Evolutionary conservation across 768 basidiomycete species (phyloP), one percentile per base, ranked within the genome.

Genomic region (Suillus discolor): DNA sequence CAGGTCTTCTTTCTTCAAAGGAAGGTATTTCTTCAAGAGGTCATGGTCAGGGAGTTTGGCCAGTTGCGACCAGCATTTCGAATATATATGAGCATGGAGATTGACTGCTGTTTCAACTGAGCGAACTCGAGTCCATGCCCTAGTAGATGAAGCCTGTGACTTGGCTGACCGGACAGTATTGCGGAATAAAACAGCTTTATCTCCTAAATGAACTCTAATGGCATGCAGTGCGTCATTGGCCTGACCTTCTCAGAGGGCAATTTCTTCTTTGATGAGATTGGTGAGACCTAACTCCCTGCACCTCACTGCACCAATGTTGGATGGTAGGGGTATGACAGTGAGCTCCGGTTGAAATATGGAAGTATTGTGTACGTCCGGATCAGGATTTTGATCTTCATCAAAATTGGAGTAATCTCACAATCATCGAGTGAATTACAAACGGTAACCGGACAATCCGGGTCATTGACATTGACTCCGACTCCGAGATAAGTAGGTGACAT

Each of bases 141-240:
- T 28, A 2, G 54, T 60, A 3, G 18, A 64, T 15, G 20, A 16
- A 0, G 45, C 16, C 25, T 66, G 54, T 47, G 49, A 57, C 16
- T 47, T 57, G 11, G 66, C 44, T 23, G 63, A 44, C 16, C 45
- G 13, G 49, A 66, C 54, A 8, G 47, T 57, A 4, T 42, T 60
- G 9, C 23, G n/a, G 38, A 57, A 66, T 6, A 66, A 31, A 15
- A 66, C 57, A 9, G 69, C 60, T 42, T 70, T 71, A 28, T 71
- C 31, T 1, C 61, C 65, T 4, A 71, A 45, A 7, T 65, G 47
- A 4, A 62, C 13, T 15, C 63, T 7, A 11, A 71, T 23, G 3
- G 47, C 49, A 1, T 71, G 61, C 9, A 71, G 64, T 16, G 65
- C 62, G 38, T 71, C 69, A 61, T 71, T 71, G 9, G 69, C 71